Evolutionary conservation across 2,329 filamentous ascomycete species (phyloP).

Genomic region (Beauveria caledonica): DNA sequence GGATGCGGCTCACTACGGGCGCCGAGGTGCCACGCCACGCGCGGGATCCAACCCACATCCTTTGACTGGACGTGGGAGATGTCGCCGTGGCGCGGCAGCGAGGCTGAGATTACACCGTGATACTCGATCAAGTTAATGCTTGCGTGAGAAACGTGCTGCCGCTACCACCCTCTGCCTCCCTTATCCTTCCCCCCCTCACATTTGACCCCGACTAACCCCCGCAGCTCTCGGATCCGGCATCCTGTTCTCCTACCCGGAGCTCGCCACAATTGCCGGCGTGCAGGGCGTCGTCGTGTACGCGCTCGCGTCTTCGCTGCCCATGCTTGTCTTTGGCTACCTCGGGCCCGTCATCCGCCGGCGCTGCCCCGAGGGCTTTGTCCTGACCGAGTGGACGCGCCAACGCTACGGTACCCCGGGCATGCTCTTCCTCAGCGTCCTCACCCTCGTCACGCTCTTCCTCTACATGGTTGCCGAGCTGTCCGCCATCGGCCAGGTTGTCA

Average conservation of each 20-base stretch:
- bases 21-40: conserved; percentile 50
- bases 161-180: conserved; percentile 45
- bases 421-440: conserved; percentile 69
- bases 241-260: conserved; percentile 72
- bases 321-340: conserved; percentile 65
- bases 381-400: conserved; percentile 78
- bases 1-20: conserved; percentile 77
- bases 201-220: conserved; percentile 32
- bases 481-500: conserved; percentile 71
- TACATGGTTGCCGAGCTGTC: conserved; percentile 85
- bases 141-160: conserved; percentile 97
- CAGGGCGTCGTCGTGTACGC: conserved; percentile 74
- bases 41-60: conserved; percentile 42
- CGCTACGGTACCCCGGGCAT: conserved; percentile 63
- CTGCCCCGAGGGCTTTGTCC: conserved; percentile 74
- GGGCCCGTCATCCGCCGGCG: conserved; percentile 71
- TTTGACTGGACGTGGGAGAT: conserved; percentile 29
- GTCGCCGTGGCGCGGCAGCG: conserved; percentile 34
- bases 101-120: conserved; percentile 95
- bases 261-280: conserved; percentile 69
- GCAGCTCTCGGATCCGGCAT: conserved; percentile 77
- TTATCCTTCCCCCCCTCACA: conserved; percentile 12
- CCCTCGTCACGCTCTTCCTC: conserved; percentile 71
- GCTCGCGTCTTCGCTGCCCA: conserved; percentile 60
- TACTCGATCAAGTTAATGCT: conserved; percentile 99